Conservation (phyloP, 805 yeast species). For the Candida endomychidarum region DNA sequence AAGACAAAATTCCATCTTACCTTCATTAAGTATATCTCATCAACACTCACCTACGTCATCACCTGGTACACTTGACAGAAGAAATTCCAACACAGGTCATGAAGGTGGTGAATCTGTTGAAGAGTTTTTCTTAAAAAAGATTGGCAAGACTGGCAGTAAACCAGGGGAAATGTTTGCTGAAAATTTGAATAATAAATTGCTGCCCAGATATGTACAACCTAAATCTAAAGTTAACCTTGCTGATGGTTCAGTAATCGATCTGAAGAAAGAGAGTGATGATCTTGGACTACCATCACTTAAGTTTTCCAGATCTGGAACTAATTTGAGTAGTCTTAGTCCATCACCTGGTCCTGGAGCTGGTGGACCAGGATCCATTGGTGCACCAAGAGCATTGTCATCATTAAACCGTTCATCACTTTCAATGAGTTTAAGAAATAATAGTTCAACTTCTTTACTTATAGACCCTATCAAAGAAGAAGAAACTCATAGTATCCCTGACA, state of each 20-base stretch:
- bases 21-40: constrained; percentile 32
- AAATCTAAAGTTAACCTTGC: constrained; percentile 36
- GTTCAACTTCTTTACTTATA: constrained; percentile 33
- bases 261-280: constrained; percentile 29
- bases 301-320: constrained; percentile 31
- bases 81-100: not conserved
- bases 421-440: constrained; percentile 24
- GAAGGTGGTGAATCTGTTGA: constrained; percentile 13
- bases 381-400: constrained; percentile 5
- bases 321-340: constrained; percentile 18
- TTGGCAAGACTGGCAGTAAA: not conserved
- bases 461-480: constrained; percentile 18
- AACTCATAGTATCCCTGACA: not conserved
- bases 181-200: constrained; percentile 24
- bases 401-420: constrained; percentile 13
- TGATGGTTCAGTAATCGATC: constrained; percentile 36
- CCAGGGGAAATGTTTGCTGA: constrained; percentile 19
- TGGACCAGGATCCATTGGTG: constrained; percentile 4
- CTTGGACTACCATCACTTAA: constrained; percentile 37
- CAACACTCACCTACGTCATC: constrained; percentile 13
- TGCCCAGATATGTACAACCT: constrained; percentile 45
- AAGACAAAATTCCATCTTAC: constrained; percentile 28
- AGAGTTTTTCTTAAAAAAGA: constrained; percentile 14
- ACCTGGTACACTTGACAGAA: constrained; percentile 5
- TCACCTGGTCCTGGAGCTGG: not conserved